Base-by-base conservation (phyloP, 768 basidiomycete species). In the Amanita phalloides region DNA sequence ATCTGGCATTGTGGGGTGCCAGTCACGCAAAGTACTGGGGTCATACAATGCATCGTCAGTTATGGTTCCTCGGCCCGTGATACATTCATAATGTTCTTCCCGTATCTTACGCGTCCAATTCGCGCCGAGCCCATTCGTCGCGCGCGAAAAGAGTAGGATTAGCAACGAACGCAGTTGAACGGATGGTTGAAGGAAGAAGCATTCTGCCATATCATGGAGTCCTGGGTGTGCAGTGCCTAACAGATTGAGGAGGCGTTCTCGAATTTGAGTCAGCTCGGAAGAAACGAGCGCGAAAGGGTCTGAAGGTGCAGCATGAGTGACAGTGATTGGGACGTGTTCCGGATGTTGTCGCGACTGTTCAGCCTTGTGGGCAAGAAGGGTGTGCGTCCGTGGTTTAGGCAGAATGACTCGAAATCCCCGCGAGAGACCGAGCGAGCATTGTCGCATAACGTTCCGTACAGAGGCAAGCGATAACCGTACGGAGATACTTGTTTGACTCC, bases 81-180 rank as follows among this genome's bases (percentile, higher is more conserved):
- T 71, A 49, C 74, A 72, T 60, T 85, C 82, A 60, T 69, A 69
- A 51, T 76, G 69, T 3, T 84, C 81, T 6, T 73, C 75, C 78
- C 79, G 82, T 43, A 67, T 62, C 56, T 82, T 85, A 49, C 68
- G 63, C 17, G 76, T 65, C 78, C 84, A 95, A 38, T 71, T 65
- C 2, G 69, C 62, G 3, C 89, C 88, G 30, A 95, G 71, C 1
- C 95, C 95, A 62, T 98, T 98, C 23, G 93, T 96, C 6, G 94
- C 96, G 53, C 86, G 84, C 14, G 89, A 74, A 66, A 96, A 88
- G 32, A 99, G 78, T 20, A 99, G 77, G 13, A 97, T 89, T 33
- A 97, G 71, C 49, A 93, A 70, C 2, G 96, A 92, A 5, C 96
- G 80, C 25, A 98, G 73, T 62, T 97, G 93, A 62, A 93, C 93